Evolutionary conservation across 345 rosid genomes (phyloP).

Genomic region (Moricandia arvensis): DNA sequence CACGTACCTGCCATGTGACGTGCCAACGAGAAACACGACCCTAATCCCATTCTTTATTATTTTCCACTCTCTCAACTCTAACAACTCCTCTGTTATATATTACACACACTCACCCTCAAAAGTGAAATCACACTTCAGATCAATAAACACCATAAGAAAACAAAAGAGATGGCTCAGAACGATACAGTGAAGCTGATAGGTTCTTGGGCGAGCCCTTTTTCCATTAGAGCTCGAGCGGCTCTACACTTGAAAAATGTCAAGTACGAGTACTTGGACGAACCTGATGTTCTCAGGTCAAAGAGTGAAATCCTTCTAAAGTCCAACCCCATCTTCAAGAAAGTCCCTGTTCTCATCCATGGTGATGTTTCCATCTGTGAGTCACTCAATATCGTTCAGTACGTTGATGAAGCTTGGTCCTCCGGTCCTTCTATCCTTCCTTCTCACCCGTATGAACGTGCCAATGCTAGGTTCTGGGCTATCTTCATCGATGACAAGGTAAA

Average conservation of each 20-base stretch:
- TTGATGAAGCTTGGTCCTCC: slow-evolving; percentile 8
- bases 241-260: slow-evolving; percentile 9
- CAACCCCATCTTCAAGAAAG: slow-evolving; percentile 11
- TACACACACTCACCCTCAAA: neutral
- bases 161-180: slow-evolving; percentile 1
- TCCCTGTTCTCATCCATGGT: slow-evolving; percentile 7
- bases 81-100: neutral
- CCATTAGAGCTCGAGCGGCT: slow-evolving; percentile 6
- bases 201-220: slow-evolving; percentile 5
- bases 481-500: neutral
- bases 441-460: slow-evolving; percentile 1
- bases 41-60: neutral
- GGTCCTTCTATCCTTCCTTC: slow-evolving; percentile 10
- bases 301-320: slow-evolving; percentile 5
- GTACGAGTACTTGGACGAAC: slow-evolving; percentile 6
- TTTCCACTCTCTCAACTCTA: neutral
- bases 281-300: slow-evolving; percentile 3
- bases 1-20: neutral
- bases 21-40: neutral
- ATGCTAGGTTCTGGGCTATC: slow-evolving; percentile 6
- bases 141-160: neutral
- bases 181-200: slow-evolving; percentile 5
- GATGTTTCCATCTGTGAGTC: slow-evolving; percentile 10
- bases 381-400: slow-evolving; percentile 5
- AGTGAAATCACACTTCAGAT: neutral